Evolutionary conservation across 176 grass and related monocot genomes (phyloP), one percentile per base, ranked within the genome.

Genomic region (Carex littledalei): DNA sequence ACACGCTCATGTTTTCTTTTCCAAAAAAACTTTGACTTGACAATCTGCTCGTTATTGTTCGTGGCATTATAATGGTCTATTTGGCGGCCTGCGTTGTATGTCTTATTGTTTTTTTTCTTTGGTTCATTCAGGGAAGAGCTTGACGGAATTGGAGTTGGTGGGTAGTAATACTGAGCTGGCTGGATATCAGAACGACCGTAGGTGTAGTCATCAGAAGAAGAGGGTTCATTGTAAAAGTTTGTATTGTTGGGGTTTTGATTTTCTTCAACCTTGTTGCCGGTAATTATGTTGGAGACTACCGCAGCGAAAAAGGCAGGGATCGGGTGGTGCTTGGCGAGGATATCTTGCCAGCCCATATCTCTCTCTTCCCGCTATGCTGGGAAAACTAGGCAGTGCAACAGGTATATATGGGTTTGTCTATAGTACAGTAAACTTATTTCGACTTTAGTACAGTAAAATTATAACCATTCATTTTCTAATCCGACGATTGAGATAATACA

Each of bases 291-390:
- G 12, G 81, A 83, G 41, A 83, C 53, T 6, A 83, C 81, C 16
- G 41, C 81, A 16, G 22, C 61, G 1, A 83, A 47, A 32, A 83
- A 49, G 18, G 81, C 81, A 10, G 74, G 74, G 52, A 78, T 35
- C 0, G 74, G 74, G 24, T 78, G 14, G 47, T 78, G 74, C 15
- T 67, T 83, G 13, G 61, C 81, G 5, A 83, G 61, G 39, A 0
- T 52, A 49, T 83, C 81, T 68, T 52, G 58, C 81, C 81, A 83
- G 26, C 81, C 47, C 81, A 83, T 83, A 11, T 53, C 45, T 83
- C 81, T 83, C 81, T n/a, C 63, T 34, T 67, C 45, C 43, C 14
- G 2, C n/a, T 29, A 20, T 26, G 45, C 4, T 82, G 37, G 9
- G 21, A 64, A 82, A 9, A 39, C 37, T 50, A 41, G 61, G 29